A percentile compares a stretch with the other conserved stretches of the same genome.
Evolutionary conservation across 1,139 yeast species (phyloP).

Genomic region (Candida albicans): DNA sequence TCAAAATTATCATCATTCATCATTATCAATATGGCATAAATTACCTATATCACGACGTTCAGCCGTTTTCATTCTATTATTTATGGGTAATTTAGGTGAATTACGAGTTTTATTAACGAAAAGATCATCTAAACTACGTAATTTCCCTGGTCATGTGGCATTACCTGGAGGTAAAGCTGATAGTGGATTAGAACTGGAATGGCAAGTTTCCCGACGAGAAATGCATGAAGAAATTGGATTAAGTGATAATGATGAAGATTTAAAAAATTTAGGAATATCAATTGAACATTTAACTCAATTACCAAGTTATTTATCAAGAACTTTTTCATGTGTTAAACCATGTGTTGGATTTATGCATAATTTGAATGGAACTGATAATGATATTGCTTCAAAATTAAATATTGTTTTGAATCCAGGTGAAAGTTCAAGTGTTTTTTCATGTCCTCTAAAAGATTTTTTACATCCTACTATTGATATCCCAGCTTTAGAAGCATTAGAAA

Average conservation of each 20-base stretch:
- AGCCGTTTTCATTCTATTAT: constrained; percentile 70
- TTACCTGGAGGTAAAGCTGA: constrained; percentile 91
- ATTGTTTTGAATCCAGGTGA: constrained; percentile 68
- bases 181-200: constrained; percentile 59
- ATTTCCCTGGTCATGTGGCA: constrained; percentile 85
- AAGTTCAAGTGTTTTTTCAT: constrained; percentile 64
- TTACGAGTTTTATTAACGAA: constrained; percentile 75
- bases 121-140: constrained; percentile 64
- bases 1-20: constrained; percentile 25
- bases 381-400: constrained; percentile 31
- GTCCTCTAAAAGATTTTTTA: constrained; percentile 63
- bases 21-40: constrained; percentile 55
- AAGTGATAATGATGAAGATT: constrained; percentile 45
- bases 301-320: constrained; percentile 77
- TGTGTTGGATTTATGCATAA: constrained; percentile 62
- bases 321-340: constrained; percentile 80
- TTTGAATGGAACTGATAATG: constrained; percentile 17
- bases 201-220: constrained; percentile 76
- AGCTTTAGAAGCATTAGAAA: constrained; percentile 44
- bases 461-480: constrained; percentile 38
- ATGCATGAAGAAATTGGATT: constrained; percentile 86
- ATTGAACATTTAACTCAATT: constrained; percentile 59
- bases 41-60: constrained; percentile 67
- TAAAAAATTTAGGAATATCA: constrained; percentile 48
- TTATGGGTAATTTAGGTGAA: constrained; percentile 71